These are phyloP conservation scores for Climacium dendroides DNA, from an alignment of 225 moss, liverwort and hornwort genomes.

Conservation along the genomic window DNA sequence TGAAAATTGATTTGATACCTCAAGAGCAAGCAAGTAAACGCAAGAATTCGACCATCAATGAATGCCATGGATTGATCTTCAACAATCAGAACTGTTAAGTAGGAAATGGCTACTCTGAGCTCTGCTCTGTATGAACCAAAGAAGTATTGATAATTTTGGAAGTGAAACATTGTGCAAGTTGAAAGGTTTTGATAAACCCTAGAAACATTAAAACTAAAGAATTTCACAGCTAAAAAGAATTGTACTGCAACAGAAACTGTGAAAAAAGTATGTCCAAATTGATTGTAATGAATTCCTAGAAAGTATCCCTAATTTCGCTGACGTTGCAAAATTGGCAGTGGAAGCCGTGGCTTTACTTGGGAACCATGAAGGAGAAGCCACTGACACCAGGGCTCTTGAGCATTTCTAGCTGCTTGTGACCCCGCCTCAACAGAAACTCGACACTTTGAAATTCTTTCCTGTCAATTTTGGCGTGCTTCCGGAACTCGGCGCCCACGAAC, in stretches of 20 bases:
- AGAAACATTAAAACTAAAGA: not conserved
- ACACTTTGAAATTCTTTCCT: constrained; percentile 68
- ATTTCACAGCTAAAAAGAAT: not conserved
- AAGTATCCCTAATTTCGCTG: not conserved
- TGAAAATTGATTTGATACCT: not conserved
- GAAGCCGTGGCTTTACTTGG: not conserved
- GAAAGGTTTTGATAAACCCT: not conserved
- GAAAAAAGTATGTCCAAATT: not conserved
- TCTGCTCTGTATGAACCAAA: not conserved
- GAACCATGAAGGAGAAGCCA: constrained; percentile 41
- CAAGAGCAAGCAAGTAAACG: not conserved
- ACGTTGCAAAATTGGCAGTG: not conserved
- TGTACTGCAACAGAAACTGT: not conserved
- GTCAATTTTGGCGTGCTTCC: constrained; percentile 59
- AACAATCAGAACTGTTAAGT: not conserved
- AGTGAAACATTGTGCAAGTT: not conserved
- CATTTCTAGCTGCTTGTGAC: constrained; percentile 77
- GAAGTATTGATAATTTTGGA: not conserved
- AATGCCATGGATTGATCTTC: not conserved
- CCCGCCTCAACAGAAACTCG: constrained; percentile 73
- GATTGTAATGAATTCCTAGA: not conserved
- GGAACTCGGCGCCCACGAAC: constrained; percentile 64
- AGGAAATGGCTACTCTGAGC: not conserved
- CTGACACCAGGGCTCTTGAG: constrained; percentile 44
- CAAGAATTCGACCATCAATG: not conserved